Conservation (phyloP, 768 basidiomycete species). For the Tubosaeta sp. region DNA sequence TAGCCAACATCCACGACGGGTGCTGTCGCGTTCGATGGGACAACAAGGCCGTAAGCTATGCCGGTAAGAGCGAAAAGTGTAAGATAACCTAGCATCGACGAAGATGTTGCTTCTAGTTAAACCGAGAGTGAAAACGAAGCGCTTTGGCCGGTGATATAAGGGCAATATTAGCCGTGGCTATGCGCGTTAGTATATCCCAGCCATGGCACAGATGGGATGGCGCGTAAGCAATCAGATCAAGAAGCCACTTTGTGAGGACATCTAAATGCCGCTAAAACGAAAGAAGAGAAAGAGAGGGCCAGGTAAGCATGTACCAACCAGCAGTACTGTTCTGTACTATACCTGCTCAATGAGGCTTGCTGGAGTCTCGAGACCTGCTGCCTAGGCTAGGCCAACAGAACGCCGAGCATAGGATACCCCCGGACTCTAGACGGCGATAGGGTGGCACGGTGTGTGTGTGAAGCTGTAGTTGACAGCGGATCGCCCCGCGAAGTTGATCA, state of each 20-base stretch:
- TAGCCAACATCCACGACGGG: constrained; percentile 28
- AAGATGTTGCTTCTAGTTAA: background rate
- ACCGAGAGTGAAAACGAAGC: background rate
- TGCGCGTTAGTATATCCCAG: background rate
- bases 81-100: background rate
- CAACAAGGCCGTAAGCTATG: background rate
- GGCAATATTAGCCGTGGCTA: background rate
- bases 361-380: too few relatives aligned
- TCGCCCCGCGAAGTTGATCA: too few relatives aligned
- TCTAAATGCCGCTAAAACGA: too few relatives aligned
- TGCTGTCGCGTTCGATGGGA: background rate
- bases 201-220: background rate
- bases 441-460: too few relatives aligned
- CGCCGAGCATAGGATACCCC: too few relatives aligned
- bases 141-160: background rate
- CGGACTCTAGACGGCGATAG: too few relatives aligned
- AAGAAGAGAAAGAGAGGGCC: too few relatives aligned
- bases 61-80: background rate
- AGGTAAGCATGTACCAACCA: too few relatives aligned
- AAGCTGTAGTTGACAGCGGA: too few relatives aligned
- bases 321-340: too few relatives aligned
- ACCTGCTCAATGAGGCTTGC: too few relatives aligned
- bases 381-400: too few relatives aligned
- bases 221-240: background rate
- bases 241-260: background rate